These are phyloP conservation scores for Dactylellina leptospora DNA, from an alignment of 2,329 filamentous ascomycete genomes.

Conservation along the genomic window DNA sequence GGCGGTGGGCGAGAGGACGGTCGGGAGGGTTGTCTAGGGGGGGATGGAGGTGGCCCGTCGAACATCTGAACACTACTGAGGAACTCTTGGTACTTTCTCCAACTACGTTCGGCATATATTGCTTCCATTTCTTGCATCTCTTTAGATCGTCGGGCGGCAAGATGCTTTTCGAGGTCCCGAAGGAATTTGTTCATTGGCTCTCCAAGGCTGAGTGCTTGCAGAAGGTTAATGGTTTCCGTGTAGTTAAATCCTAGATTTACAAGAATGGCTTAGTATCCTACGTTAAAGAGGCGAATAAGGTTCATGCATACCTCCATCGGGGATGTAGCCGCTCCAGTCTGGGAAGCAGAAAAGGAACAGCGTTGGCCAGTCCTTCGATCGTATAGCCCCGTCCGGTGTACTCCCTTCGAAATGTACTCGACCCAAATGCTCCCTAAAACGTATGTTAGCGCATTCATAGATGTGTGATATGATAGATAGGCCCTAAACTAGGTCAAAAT, in stretches of 20 bases:
- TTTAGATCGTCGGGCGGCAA: slow-evolving; percentile 24
- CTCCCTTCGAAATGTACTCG: slow-evolving; percentile 41
- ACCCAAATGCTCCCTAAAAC: slow-evolving; percentile 34
- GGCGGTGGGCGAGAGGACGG: background rate
- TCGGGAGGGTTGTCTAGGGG: background rate
- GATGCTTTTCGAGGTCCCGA: slow-evolving; percentile 45
- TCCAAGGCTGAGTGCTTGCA: slow-evolving; percentile 34
- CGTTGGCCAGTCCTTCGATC: slow-evolving; percentile 41
- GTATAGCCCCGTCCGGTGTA: slow-evolving; percentile 32
- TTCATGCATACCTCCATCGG: slow-evolving; percentile 36
- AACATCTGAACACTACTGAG: slow-evolving; percentile 8
- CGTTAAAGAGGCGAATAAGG: background rate
- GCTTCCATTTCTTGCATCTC: slow-evolving; percentile 40
- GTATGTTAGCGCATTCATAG: background rate
- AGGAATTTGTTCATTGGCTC: slow-evolving; percentile 51
- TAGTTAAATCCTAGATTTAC: slow-evolving; percentile 31
- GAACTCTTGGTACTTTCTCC: slow-evolving; percentile 40
- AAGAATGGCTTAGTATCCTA: background rate
- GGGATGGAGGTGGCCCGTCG: slow-evolving; percentile 11
- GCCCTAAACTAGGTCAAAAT: no score
- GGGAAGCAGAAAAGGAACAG: slow-evolving; percentile 40
- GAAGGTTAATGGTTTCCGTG: slow-evolving; percentile 15
- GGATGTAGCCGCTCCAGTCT: slow-evolving; percentile 24
- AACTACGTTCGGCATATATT: slow-evolving; percentile 39
- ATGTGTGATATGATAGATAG: background rate